A percentile compares a stretch with the other conserved stretches of the same genome.
Evolutionary conservation across 805 yeast species (phyloP).

Genomic region (Novakomyces olei): DNA sequence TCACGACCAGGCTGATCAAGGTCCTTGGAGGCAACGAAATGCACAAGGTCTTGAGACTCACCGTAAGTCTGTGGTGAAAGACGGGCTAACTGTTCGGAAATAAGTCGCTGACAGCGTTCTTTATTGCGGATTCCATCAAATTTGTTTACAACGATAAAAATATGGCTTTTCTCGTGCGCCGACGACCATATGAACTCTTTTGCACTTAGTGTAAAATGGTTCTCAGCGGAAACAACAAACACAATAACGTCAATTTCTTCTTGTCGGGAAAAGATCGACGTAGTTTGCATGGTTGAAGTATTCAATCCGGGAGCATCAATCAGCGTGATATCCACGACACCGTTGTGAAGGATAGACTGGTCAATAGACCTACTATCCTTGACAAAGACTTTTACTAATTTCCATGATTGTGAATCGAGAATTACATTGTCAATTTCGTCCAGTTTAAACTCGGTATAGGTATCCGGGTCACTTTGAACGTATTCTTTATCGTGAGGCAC

Average conservation of each 20-base stretch:
- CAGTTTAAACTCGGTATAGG: slow-evolving; percentile 37
- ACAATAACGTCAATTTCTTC: slow-evolving; percentile 93
- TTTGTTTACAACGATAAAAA: slow-evolving; percentile 82
- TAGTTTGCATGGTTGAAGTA: slow-evolving; percentile 79
- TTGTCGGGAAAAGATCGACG: slow-evolving; percentile 85
- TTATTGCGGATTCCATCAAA: slow-evolving; percentile 73
- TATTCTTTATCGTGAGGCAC: slow-evolving; percentile 30
- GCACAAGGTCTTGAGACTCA: slow-evolving; percentile 75
- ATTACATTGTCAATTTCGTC: slow-evolving; percentile 35
- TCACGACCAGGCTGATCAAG: slow-evolving; percentile 10
- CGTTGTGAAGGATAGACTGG: slow-evolving; percentile 59
- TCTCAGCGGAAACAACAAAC: slow-evolving; percentile 89
- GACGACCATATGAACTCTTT: slow-evolving; percentile 81
- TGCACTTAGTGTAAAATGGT: slow-evolving; percentile 84
- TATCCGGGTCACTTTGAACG: slow-evolving; percentile 33
- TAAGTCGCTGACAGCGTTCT: slow-evolving; percentile 50
- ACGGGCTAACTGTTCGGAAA: slow-evolving; percentile 63
- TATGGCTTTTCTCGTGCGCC: slow-evolving; percentile 72
- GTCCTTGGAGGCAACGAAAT: slow-evolving; percentile 45
- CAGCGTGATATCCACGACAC: slow-evolving; percentile 72
- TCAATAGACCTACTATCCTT: slow-evolving; percentile 47
- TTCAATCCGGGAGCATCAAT: slow-evolving; percentile 97
- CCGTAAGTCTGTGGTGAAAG: slow-evolving; percentile 82
- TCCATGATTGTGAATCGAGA: slow-evolving; percentile 51
- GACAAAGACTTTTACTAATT: slow-evolving; percentile 59